These are phyloP conservation scores for Amylostereum areolatum DNA, from an alignment of 1,284 basidiomycete species.

Conservation along the genomic window DNA sequence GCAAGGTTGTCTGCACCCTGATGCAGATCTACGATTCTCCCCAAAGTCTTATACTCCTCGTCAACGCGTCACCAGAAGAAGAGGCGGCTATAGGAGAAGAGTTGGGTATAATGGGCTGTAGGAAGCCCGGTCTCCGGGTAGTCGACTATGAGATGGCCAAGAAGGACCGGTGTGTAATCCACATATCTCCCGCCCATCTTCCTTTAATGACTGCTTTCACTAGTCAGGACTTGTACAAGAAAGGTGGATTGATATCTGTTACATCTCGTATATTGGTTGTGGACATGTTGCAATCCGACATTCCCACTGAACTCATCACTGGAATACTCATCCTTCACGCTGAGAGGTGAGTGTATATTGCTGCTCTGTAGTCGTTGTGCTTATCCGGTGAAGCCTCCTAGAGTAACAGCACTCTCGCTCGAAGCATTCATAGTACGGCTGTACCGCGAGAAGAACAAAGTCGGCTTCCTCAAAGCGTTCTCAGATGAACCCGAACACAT, in stretches of 20 bases:
- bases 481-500: conserved; percentile 96
- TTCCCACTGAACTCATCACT: conserved; percentile 82
- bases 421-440: conserved; percentile 91
- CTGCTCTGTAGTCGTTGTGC: not conserved
- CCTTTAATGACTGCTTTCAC: not conserved
- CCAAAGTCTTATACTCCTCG: conserved; percentile 77
- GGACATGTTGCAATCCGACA: conserved; percentile 86
- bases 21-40: conserved; percentile 92
- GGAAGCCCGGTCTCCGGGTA: conserved; percentile 79
- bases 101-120: conserved; percentile 86
- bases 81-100: conserved; percentile 91
- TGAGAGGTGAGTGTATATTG: conserved; percentile 58
- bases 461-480: conserved; percentile 94
- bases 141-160: conserved; percentile 82
- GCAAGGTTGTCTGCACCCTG: conserved; percentile 78
- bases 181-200: not conserved
- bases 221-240: conserved; percentile 82
- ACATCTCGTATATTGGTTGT: conserved; percentile 94
- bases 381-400: conserved; percentile 23
- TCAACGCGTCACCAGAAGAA: conserved; percentile 86
- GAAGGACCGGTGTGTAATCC: conserved; percentile 64
- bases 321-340: conserved; percentile 94
- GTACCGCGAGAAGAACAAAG: conserved; percentile 81
- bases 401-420: conserved; percentile 77
- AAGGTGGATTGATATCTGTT: conserved; percentile 86